A percentile compares a stretch with the other conserved stretches of the same genome.
These are phyloP conservation scores for Aquilaria malaccensis DNA, from an alignment of 345 rosid genomes.

Conservation along the genomic window DNA sequence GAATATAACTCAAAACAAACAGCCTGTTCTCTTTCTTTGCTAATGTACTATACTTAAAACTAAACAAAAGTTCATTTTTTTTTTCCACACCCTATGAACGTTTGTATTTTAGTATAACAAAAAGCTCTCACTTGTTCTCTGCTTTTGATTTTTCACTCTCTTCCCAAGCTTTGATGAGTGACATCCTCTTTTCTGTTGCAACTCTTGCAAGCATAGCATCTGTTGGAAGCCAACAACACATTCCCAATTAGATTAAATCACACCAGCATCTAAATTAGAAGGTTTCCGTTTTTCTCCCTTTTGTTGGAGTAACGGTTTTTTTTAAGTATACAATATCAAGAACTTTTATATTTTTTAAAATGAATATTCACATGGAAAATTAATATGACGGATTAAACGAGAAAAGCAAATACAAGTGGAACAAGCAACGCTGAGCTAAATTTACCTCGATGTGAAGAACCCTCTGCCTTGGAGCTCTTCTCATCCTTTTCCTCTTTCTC, in stretches of 20 bases:
- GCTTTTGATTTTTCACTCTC: conserved; percentile 90
- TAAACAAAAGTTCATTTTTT: no score
- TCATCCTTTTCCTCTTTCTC: conserved; percentile 34
- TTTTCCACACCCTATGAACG: not conserved
- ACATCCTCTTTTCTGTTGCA: conserved; percentile 62
- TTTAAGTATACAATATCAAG: no score
- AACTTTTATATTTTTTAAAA: no score
- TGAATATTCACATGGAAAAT: no score
- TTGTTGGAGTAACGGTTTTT: no score
- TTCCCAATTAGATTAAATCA: no score
- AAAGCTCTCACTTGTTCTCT: conserved; percentile 60
- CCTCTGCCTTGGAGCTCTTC: conserved; percentile 26
- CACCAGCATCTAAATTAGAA: no score
- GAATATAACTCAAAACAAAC: not conserved
- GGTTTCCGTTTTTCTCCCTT: no score
- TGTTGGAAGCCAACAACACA: conserved; percentile 13
- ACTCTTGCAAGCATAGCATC: conserved; percentile 78
- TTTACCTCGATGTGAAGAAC: conserved; percentile 54
- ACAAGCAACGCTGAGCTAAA: not conserved
- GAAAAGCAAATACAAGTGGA: no score
- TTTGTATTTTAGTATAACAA: not conserved
- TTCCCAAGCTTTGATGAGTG: conserved; percentile 93
- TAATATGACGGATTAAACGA: no score
- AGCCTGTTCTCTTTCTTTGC: not conserved
- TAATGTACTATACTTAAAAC: no score